These are phyloP conservation scores for Begonia fuchsioides DNA, from an alignment of 306 rosid species.

Conservation along the genomic window DNA sequence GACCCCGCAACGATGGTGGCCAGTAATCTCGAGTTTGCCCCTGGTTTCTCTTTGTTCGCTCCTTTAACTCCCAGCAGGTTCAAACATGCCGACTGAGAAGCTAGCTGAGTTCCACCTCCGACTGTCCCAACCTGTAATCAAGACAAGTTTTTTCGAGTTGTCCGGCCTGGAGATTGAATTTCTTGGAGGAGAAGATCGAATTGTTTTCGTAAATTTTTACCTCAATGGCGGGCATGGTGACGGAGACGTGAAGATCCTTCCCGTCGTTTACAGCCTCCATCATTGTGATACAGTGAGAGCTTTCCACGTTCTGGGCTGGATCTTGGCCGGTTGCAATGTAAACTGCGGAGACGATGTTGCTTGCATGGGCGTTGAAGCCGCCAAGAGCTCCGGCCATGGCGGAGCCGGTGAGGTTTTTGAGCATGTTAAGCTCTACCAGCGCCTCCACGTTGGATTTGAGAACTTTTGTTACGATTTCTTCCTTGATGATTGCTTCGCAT, in stretches of 20 bases:
- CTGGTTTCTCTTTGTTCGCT: constrained; percentile 14
- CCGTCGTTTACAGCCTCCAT: constrained; percentile 15
- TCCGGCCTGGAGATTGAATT: too few relatives aligned
- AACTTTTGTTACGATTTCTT: constrained; percentile 13
- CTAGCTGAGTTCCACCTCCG: constrained; percentile 22
- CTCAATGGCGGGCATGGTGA: constrained; percentile 22
- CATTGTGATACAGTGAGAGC: constrained; percentile 18
- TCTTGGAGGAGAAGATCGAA: too few relatives aligned
- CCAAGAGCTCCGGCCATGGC: constrained; percentile 19
- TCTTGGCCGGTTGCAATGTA: constrained; percentile 22
- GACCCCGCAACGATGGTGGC: constrained; percentile 16
- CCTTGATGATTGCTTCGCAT: constrained; percentile 15
- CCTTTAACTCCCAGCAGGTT: constrained; percentile 15
- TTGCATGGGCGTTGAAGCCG: constrained; percentile 19
- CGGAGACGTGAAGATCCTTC: constrained; percentile 12
- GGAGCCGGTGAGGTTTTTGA: constrained; percentile 16
- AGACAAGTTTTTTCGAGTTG: not conserved
- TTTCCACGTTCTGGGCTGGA: constrained; percentile 23
- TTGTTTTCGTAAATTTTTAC: not conserved
- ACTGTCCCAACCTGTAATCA: constrained; percentile 16
- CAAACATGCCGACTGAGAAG: constrained; percentile 18
- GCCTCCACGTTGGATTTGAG: constrained; percentile 13
- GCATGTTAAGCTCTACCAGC: constrained; percentile 14
- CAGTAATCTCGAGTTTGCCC: constrained; percentile 15
- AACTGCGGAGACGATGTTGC: constrained; percentile 17